Conservation (phyloP, 2,329 filamentous ascomycete species). For the Pseudogymnoascus sp. region DNA sequence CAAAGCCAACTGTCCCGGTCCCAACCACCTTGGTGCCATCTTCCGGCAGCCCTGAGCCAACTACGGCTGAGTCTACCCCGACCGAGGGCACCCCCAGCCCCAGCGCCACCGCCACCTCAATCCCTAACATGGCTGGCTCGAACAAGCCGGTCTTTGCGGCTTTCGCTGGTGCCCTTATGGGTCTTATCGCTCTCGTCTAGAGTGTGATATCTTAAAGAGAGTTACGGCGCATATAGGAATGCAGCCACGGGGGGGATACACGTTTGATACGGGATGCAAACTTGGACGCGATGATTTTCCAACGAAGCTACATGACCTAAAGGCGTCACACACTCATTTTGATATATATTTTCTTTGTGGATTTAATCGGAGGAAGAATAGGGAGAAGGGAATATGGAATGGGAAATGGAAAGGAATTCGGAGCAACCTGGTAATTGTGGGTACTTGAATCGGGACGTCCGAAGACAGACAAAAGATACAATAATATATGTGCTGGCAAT, state of each 20-base stretch:
- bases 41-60: constrained; percentile 10
- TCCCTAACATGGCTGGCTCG: constrained; percentile 16
- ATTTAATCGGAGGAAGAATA: background rate
- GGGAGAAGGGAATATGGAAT: background rate
- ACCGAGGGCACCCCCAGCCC: background rate
- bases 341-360: background rate
- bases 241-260: background rate
- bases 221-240: background rate
- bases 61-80: background rate
- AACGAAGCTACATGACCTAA: constrained; percentile 4
- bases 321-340: constrained; percentile 3
- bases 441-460: background rate
- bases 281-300: background rate
- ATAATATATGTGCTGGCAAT: constrained; percentile 3
- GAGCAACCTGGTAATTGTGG: constrained; percentile 4
- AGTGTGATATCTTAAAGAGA: background rate
- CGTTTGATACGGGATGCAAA: background rate
- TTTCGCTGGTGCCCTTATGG: constrained; percentile 22
- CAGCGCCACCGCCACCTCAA: constrained; percentile 1
- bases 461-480: background rate
- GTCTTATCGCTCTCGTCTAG: constrained; percentile 19
- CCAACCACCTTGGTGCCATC: constrained; percentile 18
- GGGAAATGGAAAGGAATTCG: background rate
- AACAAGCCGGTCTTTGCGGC: constrained; percentile 21
- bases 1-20: constrained; percentile 18